Percentiles rank a stretch among this genome's conserved stretches.
Conservation (phyloP, 2,329 filamentous ascomycete species). For the Magnaporthales sp. region DNA sequence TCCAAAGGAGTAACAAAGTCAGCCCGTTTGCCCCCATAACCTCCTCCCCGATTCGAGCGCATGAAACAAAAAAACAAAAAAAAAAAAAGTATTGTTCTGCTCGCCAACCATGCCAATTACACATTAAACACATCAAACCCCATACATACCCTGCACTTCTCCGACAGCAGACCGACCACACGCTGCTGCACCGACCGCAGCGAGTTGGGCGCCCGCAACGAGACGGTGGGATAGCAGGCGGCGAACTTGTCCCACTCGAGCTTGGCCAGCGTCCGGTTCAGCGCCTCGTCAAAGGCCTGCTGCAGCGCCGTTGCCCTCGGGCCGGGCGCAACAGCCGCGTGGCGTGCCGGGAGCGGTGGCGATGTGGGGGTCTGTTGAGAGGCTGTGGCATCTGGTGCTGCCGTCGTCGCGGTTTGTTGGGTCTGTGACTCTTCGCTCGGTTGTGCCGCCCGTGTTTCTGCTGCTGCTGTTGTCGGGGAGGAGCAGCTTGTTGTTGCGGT, state of each 20-base stretch:
- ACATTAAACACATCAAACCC: no score
- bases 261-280: slow-evolving; percentile 44
- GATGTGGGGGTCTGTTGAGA: slow-evolving; percentile 5
- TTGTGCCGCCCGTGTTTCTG: background rate
- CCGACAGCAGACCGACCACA: slow-evolving; percentile 46
- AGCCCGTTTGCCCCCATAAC: background rate
- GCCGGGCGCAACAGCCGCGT: slow-evolving; percentile 39
- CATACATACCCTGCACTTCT: slow-evolving; percentile 40
- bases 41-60: no score
- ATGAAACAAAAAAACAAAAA: background rate
- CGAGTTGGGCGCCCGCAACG: slow-evolving; percentile 37
- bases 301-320: slow-evolving; percentile 47
- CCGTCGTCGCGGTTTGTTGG: background rate
- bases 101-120: no score
- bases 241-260: slow-evolving; percentile 49
- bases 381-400: slow-evolving; percentile 6
- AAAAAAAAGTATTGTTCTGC: no score
- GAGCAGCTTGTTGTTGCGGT: background rate
- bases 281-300: slow-evolving; percentile 41
- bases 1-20: background rate
- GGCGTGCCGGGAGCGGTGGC: slow-evolving; percentile 30
- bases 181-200: slow-evolving; percentile 47
- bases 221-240: slow-evolving; percentile 54
- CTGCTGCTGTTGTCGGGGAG: background rate
- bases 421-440: background rate